Evolutionary conservation across 257 asterid species (phyloP), one percentile per base, ranked within the genome.

Genomic region (Primulina eburnea): DNA sequence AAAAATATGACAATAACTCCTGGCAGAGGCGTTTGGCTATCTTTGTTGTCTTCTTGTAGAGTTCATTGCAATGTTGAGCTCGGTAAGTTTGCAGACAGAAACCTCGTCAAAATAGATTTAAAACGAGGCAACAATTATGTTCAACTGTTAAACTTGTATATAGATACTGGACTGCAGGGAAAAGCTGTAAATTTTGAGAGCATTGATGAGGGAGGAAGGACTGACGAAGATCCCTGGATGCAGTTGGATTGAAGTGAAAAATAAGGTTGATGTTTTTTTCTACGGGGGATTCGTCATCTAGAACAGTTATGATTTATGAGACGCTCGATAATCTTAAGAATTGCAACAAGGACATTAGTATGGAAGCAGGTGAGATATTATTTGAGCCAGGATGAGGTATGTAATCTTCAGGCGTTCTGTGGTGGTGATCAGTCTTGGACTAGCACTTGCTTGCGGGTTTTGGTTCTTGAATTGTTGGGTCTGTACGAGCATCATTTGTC

Each of bases 191-290:
- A 81, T 12, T 12, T 65, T 93, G 83, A 86, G 99, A 84, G 78
- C 62, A 35, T 16, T 70, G 73, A 83, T 87, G 96, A 90, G 77
- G 83, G 80, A 82, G 72, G 82, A 72, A 73, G 99, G 96, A 33
- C 59, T 87, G 63, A 75, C 40, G 71, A 93, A 93, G 89, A 33
- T 62, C 14, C 96, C 96, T 0, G 99, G 97, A 21, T 89, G 92
- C 73, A 92, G 98, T 75, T 92, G 98, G 98, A 82, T 92, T 38
- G 96, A 89, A 83, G 82, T 82, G 50, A 85, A 76, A 70, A 75
- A 82, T 78, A 76, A 82, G 71, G 82, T 83, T 35, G 86, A 83
- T 30, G 86, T 83, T 65, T 92, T 92, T 21, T 21, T 21, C 76
- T 89, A 72, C 98, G 0, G 89, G 96, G 32, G 96, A 88, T 76